Base-by-base conservation (phyloP, 306 rosid species). In the Potentilla sterilis region DNA sequence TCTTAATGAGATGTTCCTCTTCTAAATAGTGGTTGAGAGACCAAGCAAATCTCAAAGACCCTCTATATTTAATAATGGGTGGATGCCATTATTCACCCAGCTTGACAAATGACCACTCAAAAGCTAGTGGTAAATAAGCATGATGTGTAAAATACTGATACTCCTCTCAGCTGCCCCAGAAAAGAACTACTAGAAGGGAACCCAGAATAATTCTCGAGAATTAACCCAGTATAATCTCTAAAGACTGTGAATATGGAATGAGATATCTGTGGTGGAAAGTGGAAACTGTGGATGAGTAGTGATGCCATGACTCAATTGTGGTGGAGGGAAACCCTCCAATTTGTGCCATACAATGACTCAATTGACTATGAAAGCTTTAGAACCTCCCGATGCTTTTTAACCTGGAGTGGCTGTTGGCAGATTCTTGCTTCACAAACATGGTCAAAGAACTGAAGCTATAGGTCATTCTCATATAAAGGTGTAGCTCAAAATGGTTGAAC, bases 11-110 rank as follows among this genome's bases (percentile, higher is more conserved):
- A 59, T 65, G 18, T 74, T 18, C 24, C 21, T 42, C 64, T 58
- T 5, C 32, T 43, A 14, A 6, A 3, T 2, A 72, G 24, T 24
- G 51, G 40, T 21, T 57, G 28, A 52, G 24, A 18, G 46, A 70
- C 49, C 76, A 38, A 40, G 40, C 15, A 72, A 72, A 54, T 38
- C 43, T 57, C 24, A 21, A 41, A 52, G 22, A 52, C 44, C 54
- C 65, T 48, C 3, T 9, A 70, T 3, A 48, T 1, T 71, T 7
- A 12, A 37, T 21, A 10, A 18, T 9, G 48, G 21, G 67, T 40
- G 69, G 77, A 58, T 73, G 57, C 6, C 66, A 59, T 59, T 46
- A 4, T 21, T 72, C 28, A 9, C 44, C 44, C 63, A 35, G 13
- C 34, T 37, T n/a, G 48, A 7, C 38, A 38, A 5, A 38, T 54